Percentiles rank a stretch among this genome's conserved stretches.
phyloP scores from a whole-genome alignment of 352 stramenopile genomes.

The Pythium dissimile region DNA sequence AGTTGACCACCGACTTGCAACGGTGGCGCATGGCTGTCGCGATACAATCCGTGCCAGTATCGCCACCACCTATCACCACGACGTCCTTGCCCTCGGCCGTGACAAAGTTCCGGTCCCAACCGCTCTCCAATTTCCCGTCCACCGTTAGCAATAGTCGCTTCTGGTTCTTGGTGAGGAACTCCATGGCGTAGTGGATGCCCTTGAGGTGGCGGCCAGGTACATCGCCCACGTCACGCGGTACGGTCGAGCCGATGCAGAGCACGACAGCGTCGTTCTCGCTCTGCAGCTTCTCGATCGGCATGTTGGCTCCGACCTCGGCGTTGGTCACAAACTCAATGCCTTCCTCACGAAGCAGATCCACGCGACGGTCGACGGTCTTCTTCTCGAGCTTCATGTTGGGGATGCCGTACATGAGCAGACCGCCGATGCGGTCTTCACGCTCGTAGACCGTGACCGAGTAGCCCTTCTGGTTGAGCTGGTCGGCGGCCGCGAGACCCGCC shows the following conservation, averaged over 20 bases:
- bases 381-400: slow-evolving; percentile 99
- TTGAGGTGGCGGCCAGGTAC: slow-evolving; percentile 89
- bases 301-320: slow-evolving; percentile 88
- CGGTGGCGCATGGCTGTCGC: slow-evolving; percentile 96
- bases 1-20: slow-evolving; percentile 96
- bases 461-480: slow-evolving; percentile 98
- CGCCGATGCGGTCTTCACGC: slow-evolving; percentile 94
- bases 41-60: slow-evolving; percentile 98
- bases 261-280: slow-evolving; percentile 90
- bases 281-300: slow-evolving; percentile 75
- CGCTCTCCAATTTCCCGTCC: slow-evolving; percentile 94
- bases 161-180: slow-evolving; percentile 98
- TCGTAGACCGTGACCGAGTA: slow-evolving; percentile 97
- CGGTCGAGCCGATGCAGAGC: slow-evolving; percentile 94
- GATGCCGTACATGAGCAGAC: slow-evolving; percentile 98
- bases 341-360: slow-evolving; percentile 94
- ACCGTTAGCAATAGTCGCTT: slow-evolving; percentile 95
- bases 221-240: slow-evolving; percentile 89
- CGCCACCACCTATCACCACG: slow-evolving; percentile 96
- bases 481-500: slow-evolving; percentile 90
- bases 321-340: slow-evolving; percentile 98
- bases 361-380: slow-evolving; percentile 93
- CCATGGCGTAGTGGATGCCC: slow-evolving; percentile 96
- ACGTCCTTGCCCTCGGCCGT: slow-evolving; percentile 97
- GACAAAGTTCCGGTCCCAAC: slow-evolving; percentile 94